Evolutionary conservation across 202 grass and related monocot genomes (phyloP).

Genomic region (Panicum virgatum): DNA sequence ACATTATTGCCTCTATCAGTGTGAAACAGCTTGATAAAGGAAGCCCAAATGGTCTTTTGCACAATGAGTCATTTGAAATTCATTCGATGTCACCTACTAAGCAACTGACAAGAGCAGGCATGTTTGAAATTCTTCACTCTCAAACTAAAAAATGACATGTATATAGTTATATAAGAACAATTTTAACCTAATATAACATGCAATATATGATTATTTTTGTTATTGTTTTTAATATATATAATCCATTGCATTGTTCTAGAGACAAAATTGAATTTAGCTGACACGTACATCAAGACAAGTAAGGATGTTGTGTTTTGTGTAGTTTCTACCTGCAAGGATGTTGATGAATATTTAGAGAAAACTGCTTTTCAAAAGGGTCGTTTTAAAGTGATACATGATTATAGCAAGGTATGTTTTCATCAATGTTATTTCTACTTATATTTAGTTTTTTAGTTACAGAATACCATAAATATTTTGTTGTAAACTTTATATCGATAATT

Average conservation of each 20-base stretch:
- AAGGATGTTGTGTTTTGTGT: not conserved
- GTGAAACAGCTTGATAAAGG: conserved; percentile 34
- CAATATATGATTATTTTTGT: not conserved
- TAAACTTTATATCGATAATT: not conserved
- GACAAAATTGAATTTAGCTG: not conserved
- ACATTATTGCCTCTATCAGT: conserved; percentile 29
- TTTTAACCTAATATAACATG: not conserved
- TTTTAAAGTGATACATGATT: conserved; percentile 64
- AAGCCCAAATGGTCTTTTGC: conserved; percentile 30
- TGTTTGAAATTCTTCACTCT: conserved; percentile 7
- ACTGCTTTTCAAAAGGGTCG: conserved; percentile 57
- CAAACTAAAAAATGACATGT: not conserved
- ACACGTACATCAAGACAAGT: not conserved
- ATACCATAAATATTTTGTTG: not conserved
- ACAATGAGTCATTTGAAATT: conserved; percentile 46
- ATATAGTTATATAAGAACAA: not conserved
- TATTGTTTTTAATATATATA: not conserved
- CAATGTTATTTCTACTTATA: not conserved
- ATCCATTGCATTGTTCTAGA: not conserved
- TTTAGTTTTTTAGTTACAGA: not conserved
- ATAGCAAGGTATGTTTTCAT: conserved; percentile 46
- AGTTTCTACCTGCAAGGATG: conserved; percentile 46
- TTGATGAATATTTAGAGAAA: conserved; percentile 54
- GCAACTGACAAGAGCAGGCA: conserved; percentile 44
- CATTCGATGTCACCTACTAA: conserved; percentile 26